Percentiles rank a stretch among this genome's conserved stretches.
phyloP scores from a whole-genome alignment of 208 protist species.

The Trypanosoma mega region DNA sequence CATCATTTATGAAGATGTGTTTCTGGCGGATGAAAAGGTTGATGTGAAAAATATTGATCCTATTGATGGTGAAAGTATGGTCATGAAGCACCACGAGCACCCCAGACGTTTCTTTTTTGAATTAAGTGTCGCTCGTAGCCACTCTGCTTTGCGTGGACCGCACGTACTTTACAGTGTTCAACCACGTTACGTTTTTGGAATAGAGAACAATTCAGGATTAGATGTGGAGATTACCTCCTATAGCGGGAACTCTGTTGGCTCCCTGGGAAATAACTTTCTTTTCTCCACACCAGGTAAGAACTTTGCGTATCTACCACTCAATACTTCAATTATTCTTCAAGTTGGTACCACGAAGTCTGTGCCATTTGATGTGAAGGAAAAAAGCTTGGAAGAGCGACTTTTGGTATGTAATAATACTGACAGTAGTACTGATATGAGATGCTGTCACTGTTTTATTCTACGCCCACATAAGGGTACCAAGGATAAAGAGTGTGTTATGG shows the following conservation, averaged over 20 bases:
- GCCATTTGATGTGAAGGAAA: conserved; percentile 21
- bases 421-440: background rate
- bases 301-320: conserved; percentile 31
- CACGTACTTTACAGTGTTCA: conserved; percentile 7
- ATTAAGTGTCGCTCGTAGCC: conserved; percentile 12
- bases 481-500: conserved; percentile 2
- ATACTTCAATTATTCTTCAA: conserved; percentile 12
- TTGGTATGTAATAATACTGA: conserved; percentile 3
- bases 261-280: conserved; percentile 15
- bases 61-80: conserved; percentile 16
- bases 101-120: conserved; percentile 30
- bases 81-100: conserved; percentile 25
- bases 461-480: conserved; percentile 6
- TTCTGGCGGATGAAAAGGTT: conserved; percentile 15
- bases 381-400: conserved; percentile 7
- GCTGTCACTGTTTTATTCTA: conserved; percentile 21
- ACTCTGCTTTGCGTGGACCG: background rate
- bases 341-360: conserved; percentile 1
- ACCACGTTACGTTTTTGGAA: conserved; percentile 21
- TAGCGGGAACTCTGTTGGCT: conserved; percentile 23
- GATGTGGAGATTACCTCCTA: conserved; percentile 28
- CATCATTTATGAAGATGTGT: conserved; percentile 1
- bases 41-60: conserved; percentile 12
- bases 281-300: conserved; percentile 9
- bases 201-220: conserved; percentile 22